These are phyloP conservation scores for Stachybotrys chlorohalonatus DNA, from an alignment of 2,329 filamentous ascomycete genomes.

Conservation along the genomic window DNA sequence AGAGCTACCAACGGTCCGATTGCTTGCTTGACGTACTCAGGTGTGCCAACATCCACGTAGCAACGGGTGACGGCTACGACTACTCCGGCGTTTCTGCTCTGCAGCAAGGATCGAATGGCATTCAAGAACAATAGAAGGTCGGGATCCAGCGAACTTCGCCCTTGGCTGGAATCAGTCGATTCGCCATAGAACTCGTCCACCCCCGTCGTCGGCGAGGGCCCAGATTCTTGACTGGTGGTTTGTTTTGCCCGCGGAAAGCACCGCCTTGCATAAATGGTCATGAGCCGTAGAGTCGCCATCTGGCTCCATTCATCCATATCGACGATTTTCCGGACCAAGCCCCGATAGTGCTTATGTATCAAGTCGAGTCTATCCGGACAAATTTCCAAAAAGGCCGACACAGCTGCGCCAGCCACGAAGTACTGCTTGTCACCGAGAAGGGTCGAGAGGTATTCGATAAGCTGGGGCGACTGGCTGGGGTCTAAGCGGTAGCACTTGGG, in stretches of 20 bases:
- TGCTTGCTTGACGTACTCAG: slow-evolving; percentile 63
- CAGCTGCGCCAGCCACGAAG: slow-evolving; percentile 90
- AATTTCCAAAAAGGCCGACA: slow-evolving; percentile 79
- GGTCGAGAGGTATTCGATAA: slow-evolving; percentile 70
- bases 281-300: slow-evolving; percentile 68
- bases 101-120: slow-evolving; percentile 72
- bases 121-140: slow-evolving; percentile 78
- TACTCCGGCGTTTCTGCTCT: slow-evolving; percentile 88
- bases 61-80: slow-evolving; percentile 79
- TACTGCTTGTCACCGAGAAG: slow-evolving; percentile 88
- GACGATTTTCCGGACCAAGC: slow-evolving; percentile 78
- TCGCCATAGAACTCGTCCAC: slow-evolving; percentile 79
- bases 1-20: slow-evolving; percentile 82
- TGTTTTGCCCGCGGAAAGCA: slow-evolving; percentile 72
- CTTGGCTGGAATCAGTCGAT: slow-evolving; percentile 34
- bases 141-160: slow-evolving; percentile 54
- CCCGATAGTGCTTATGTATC: slow-evolving; percentile 82
- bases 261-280: slow-evolving; percentile 75
- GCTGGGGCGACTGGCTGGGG: slow-evolving; percentile 72
- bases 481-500: slow-evolving; percentile 94
- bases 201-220: slow-evolving; percentile 23
- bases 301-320: slow-evolving; percentile 99
- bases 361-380: slow-evolving; percentile 83
- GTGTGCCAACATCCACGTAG: slow-evolving; percentile 76
- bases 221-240: slow-evolving; percentile 35